A percentile compares a stretch with the other conserved stretches of the same genome.
Conservation (phyloP, 2,329 filamentous ascomycete species). For the Penicillium sp. region DNA sequence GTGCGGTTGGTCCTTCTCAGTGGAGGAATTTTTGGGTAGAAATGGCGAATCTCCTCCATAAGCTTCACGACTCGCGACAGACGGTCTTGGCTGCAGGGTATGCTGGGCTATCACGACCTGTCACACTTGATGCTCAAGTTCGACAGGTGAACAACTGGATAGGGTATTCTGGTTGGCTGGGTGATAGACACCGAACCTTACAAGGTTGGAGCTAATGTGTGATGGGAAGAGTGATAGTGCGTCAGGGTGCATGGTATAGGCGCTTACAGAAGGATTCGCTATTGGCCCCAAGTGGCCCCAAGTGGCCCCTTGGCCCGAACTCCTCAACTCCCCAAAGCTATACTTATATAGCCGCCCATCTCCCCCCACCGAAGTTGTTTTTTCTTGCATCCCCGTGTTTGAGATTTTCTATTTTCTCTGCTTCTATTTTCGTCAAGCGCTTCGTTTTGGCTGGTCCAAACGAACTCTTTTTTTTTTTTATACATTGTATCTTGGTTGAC, state of each 20-base stretch:
- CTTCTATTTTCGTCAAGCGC: conserved; percentile 37
- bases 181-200: neutral
- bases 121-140: conserved; percentile 5
- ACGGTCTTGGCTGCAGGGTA: neutral
- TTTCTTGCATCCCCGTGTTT: conserved; percentile 34
- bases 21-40: too few species aligned
- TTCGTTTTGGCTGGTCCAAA: conserved; percentile 48
- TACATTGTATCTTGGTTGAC: neutral
- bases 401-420: conserved; percentile 29
- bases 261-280: conserved; percentile 16
- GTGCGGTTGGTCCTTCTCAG: neutral
- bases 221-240: conserved; percentile 23
- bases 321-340: neutral
- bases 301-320: neutral
- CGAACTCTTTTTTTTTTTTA: conserved; percentile 28
- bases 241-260: conserved; percentile 19
- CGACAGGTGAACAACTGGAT: neutral
- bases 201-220: conserved; percentile 18
- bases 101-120: conserved; percentile 3
- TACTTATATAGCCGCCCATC: conserved; percentile 38
- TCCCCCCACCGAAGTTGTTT: conserved; percentile 10
- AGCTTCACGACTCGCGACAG: neutral
- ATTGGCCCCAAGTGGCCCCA: conserved; percentile 7
- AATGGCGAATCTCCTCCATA: neutral
- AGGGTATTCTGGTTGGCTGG: conserved; percentile 6